Conservation (phyloP, 2,329 filamentous ascomycete genomes). For the Botryosphaeria agaves region DNA sequence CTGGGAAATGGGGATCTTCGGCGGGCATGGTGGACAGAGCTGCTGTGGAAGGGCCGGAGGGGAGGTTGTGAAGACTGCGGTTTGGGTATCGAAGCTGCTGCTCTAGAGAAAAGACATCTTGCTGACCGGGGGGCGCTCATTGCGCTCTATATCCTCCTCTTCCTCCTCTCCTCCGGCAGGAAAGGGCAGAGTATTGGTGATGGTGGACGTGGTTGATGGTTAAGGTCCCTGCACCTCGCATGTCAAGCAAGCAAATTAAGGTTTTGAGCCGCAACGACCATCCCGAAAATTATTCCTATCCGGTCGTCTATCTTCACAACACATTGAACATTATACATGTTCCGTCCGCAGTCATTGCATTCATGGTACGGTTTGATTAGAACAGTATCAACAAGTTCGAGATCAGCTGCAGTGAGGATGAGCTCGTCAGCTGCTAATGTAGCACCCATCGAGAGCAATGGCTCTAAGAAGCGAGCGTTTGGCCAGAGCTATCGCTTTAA, state of each 20-base stretch:
- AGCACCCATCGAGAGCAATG: slow-evolving; percentile 14
- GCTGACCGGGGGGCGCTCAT: slow-evolving; percentile 26
- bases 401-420: no score
- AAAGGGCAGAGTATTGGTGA: not conserved
- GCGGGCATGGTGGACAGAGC: slow-evolving; percentile 17
- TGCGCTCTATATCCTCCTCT: slow-evolving; percentile 4
- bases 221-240: not conserved
- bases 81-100: slow-evolving; percentile 11
- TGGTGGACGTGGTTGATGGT: not conserved
- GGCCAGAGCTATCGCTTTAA: slow-evolving; percentile 20
- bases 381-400: no score
- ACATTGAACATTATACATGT: no score
- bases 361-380: no score
- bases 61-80: slow-evolving; percentile 9
- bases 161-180: not conserved
- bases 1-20: slow-evolving; percentile 23
- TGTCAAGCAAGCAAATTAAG: not conserved
- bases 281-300: not conserved
- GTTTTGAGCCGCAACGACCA: not conserved
- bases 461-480: slow-evolving; percentile 16
- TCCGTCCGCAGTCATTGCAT: no score
- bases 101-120: slow-evolving; percentile 21
- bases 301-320: no score
- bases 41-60: slow-evolving; percentile 24
- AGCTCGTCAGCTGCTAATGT: slow-evolving; percentile 14